Evolutionary conservation across 176 grass and related monocot genomes (phyloP).

Genomic region (Eremochloa ophiuroides): DNA sequence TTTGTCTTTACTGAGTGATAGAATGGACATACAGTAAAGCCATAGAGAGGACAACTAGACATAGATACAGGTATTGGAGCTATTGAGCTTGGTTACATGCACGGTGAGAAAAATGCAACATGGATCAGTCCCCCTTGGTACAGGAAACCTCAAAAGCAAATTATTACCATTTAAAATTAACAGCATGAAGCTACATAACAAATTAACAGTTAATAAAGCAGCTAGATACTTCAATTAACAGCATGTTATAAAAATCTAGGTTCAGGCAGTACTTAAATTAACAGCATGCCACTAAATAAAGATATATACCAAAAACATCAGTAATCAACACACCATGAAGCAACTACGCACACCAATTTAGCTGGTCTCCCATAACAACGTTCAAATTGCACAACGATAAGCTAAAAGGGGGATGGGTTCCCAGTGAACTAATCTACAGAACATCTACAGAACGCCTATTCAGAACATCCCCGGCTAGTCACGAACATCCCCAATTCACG

Average conservation of each 20-base stretch:
- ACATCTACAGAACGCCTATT: too few species aligned
- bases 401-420: conserved; percentile 1
- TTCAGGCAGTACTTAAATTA: conserved; percentile 21
- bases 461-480: background rate
- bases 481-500: conserved; percentile 14
- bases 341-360: background rate
- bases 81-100: conserved; percentile 9
- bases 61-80: background rate
- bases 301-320: conserved; percentile 7
- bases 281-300: conserved; percentile 17
- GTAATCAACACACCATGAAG: conserved; percentile 4
- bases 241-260: conserved; percentile 34
- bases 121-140: conserved; percentile 7
- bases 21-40: background rate
- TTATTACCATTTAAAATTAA: conserved; percentile 22
- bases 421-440: too few species aligned
- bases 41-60: background rate
- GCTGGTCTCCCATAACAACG: background rate
- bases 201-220: background rate
- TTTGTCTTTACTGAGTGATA: background rate
- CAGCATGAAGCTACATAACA: background rate
- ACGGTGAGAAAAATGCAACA: conserved; percentile 19
- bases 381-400: background rate
- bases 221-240: background rate
- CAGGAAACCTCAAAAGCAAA: conserved; percentile 3